Evolutionary conservation across 2,329 filamentous ascomycete species (phyloP), one percentile per base, ranked within the genome.

Genomic region (Purpureocillium takamizusanense): DNA sequence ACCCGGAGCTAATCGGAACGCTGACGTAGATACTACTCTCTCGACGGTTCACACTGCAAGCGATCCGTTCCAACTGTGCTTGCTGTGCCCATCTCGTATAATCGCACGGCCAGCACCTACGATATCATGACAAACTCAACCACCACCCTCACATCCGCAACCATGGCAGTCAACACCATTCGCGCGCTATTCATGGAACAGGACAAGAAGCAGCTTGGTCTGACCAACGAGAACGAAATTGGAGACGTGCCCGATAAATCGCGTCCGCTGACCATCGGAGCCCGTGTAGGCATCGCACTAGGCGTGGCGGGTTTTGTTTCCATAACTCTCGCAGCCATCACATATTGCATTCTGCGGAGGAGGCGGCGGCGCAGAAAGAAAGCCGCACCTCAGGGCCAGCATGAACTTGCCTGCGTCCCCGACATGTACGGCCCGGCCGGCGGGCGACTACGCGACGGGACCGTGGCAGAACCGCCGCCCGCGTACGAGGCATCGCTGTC

Each of bases 101-200:
- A 63, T 39, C 48, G 47, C 15, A 59, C 57, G 13, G 59, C 54
- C 10, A 49, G 52, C 21, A 57, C 56, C 7, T 61, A 63, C 42
- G 46, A 55, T n/a, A 49, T 60, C 32, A 33, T 60, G 21, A 49
- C 56, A n/a, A 49, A 51, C 23, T 57, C 59, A 4, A 60, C 56
- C 8, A 65, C 60, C 10, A 63, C 60, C 1, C 44, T 65, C 6
- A 58, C 57, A 28, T 54, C 52, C 35, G 62, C 60, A 36, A 57
- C 58, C 5, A 52, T 63, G 17, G 61, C 59, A 4, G 58, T 63
- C 9, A 55, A 61, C 39, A 58, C 56, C 5, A 57, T 63, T 27
- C 53, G 54, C 14, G 61, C 60, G 4, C 51, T 62, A n/a, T 64
- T 62, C 41, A 53, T 54, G 32, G 55, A 59, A n/a, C 46, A 46